Percentiles rank a stretch among this genome's conserved stretches.
Conservation (phyloP, 352 stramenopile species). For the Pythium sukuiense region DNA sequence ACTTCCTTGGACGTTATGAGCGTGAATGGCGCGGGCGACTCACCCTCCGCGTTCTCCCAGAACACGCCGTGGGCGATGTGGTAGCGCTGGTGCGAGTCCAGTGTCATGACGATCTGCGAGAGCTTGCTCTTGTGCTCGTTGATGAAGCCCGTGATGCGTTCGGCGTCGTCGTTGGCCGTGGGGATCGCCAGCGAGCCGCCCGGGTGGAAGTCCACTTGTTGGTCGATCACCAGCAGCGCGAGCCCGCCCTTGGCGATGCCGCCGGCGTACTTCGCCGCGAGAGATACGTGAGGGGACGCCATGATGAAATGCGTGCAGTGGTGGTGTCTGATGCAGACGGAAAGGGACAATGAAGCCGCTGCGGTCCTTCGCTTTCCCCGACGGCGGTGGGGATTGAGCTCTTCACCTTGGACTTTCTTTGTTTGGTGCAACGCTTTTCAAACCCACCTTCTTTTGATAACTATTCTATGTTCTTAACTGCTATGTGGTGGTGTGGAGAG, state of each 20-base stretch:
- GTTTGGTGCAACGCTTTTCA: background rate
- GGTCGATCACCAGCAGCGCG: slow-evolving; percentile 86
- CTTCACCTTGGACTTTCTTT: slow-evolving; percentile 10
- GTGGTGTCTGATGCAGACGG: background rate
- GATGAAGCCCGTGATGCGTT: slow-evolving; percentile 90
- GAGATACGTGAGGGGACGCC: slow-evolving; percentile 5
- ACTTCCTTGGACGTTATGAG: slow-evolving; percentile 89
- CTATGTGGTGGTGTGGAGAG: background rate
- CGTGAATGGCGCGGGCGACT: slow-evolving; percentile 91
- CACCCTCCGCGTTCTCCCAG: slow-evolving; percentile 75
- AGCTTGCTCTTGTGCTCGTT: slow-evolving; percentile 51
- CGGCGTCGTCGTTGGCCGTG: slow-evolving; percentile 89
- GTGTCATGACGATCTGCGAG: slow-evolving; percentile 91
- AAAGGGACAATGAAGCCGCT: background rate
- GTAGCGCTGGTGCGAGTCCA: slow-evolving; percentile 95
- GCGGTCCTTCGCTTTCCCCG: background rate
- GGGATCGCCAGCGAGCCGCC: slow-evolving; percentile 94
- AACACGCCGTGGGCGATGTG: slow-evolving; percentile 96
- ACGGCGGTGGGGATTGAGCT: background rate
- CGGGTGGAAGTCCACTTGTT: slow-evolving; percentile 96
- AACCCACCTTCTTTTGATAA: background rate
- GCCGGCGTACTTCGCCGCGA: slow-evolving; percentile 43
- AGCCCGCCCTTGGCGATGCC: slow-evolving; percentile 43
- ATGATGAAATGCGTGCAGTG: background rate
- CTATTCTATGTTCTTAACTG: background rate